A percentile compares a stretch with the other conserved stretches of the same genome.
These are phyloP conservation scores for Camellia granthamiana DNA, from an alignment of 148 eudicot genomes.

Conservation along the genomic window DNA sequence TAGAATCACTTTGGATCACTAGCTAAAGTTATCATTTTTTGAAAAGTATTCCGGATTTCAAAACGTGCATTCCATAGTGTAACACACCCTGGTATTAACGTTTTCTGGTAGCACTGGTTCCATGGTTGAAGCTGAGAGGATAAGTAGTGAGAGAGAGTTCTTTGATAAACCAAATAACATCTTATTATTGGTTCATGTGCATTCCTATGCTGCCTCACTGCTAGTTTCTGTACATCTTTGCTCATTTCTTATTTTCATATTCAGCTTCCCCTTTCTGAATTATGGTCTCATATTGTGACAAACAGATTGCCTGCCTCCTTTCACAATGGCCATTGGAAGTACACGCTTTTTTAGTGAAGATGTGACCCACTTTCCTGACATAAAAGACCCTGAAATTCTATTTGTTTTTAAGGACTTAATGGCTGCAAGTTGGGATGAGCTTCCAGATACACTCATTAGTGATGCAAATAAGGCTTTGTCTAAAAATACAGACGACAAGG, in stretches of 20 bases:
- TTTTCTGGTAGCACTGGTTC: no score
- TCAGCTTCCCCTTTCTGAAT: neutral
- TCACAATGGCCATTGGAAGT: constrained; percentile 47
- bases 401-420: constrained; percentile 67
- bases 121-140: no score
- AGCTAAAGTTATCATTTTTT: no score
- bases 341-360: constrained; percentile 64
- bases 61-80: no score
- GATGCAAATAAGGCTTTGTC: constrained; percentile 63
- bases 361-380: constrained; percentile 56
- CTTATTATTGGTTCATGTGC: neutral
- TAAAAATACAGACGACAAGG: constrained; percentile 60
- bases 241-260: neutral
- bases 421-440: constrained; percentile 83
- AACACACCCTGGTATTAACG: no score
- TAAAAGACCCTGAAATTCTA: constrained; percentile 66
- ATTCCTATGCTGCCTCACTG: no score
- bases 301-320: constrained; percentile 51
- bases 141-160: neutral
- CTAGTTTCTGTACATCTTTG: neutral
- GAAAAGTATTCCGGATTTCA: no score
- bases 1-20: no score
- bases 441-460: constrained; percentile 50
- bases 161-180: neutral
- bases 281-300: constrained; percentile 6